phyloP scores from a whole-genome alignment of 2,329 filamentous ascomycete species.

The Rhinocladiella similis region DNA sequence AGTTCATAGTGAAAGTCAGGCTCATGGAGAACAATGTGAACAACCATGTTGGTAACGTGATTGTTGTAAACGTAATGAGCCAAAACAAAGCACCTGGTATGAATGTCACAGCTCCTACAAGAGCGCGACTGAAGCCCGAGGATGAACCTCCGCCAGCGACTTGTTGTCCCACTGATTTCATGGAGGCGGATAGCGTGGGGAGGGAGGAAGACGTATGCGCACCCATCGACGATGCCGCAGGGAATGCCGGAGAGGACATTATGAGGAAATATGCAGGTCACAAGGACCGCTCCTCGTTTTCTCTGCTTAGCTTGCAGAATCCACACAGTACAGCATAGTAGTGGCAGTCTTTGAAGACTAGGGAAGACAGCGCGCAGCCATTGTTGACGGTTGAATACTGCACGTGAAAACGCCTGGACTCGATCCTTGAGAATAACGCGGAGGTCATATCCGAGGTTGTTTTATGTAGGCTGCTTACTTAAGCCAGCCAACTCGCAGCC shows the following conservation, averaged over 20 bases:
- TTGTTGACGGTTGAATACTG: conserved; percentile 18
- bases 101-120: conserved; percentile 43
- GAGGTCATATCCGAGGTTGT: not conserved
- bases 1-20: conserved; percentile 97
- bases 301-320: conserved; percentile 7
- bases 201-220: conserved; percentile 10
- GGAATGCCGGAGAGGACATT: conserved; percentile 5
- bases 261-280: conserved; percentile 10
- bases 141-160: conserved; percentile 5
- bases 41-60: conserved; percentile 84
- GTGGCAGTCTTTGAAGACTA: too few relatives aligned
- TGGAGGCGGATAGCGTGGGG: conserved; percentile 5
- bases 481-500: not conserved
- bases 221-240: conserved; percentile 9
- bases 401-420: conserved; percentile 18
- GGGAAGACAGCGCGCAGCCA: conserved; percentile 1
- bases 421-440: not conserved
- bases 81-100: conserved; percentile 69
- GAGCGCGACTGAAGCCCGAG: conserved; percentile 17
- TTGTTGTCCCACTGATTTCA: conserved; percentile 11
- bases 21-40: conserved; percentile 90
- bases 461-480: not conserved
- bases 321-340: too few relatives aligned
- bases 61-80: conserved; percentile 79
- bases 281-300: conserved; percentile 16